phyloP scores from a whole-genome alignment of 176 grass and related monocot species.

The Cenchrus americanus region DNA sequence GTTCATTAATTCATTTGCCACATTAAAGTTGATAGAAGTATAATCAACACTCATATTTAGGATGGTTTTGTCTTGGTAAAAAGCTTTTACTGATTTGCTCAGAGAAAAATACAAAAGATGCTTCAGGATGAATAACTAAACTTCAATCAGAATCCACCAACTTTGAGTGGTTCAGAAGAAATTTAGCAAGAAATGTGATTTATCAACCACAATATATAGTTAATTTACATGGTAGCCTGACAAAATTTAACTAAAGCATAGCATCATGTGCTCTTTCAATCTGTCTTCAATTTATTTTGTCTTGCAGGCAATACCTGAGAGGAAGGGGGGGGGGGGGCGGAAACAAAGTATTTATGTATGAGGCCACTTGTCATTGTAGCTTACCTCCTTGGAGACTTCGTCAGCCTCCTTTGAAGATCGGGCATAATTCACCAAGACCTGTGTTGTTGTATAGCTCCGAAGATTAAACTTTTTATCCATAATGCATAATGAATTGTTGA shows the following conservation, averaged over 20 bases:
- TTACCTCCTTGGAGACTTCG: conserved; percentile 87
- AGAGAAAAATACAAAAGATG: background rate
- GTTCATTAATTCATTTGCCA: background rate
- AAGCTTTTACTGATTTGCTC: background rate
- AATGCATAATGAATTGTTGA: background rate
- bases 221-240: background rate
- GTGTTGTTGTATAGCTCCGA: background rate
- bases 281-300: conserved; percentile 7
- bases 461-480: background rate
- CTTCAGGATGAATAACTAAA: background rate
- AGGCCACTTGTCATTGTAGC: background rate
- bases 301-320: background rate
- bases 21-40: background rate
- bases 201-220: background rate
- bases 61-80: background rate
- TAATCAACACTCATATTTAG: background rate
- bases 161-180: background rate
- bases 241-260: background rate
- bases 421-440: conserved; percentile 98
- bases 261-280: background rate
- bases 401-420: conserved; percentile 97
- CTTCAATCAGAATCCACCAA: background rate
- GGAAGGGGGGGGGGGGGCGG: background rate
- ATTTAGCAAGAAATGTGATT: background rate
- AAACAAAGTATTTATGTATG: background rate